A percentile compares a stretch with the other conserved stretches of the same genome.
Conservation (phyloP, 73 alveolate species). For the Paramecium primaurelia region DNA sequence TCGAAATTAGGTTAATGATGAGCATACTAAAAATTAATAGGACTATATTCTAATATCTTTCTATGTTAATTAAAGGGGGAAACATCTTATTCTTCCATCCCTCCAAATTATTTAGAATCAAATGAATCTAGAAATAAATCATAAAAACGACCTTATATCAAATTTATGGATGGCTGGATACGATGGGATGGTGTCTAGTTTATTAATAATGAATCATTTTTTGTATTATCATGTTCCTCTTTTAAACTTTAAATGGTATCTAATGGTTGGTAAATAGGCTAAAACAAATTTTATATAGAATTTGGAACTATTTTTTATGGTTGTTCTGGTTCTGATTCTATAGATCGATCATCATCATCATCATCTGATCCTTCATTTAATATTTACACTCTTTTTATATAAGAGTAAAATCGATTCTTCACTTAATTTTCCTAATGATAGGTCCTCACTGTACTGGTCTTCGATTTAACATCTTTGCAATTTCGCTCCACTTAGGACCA, state of each 20-base stretch:
- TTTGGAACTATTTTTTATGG: neutral
- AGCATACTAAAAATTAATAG: neutral
- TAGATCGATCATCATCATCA: neutral
- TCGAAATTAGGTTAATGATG: neutral
- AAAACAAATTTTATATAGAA: neutral
- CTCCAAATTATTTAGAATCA: neutral
- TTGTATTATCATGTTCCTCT: neutral
- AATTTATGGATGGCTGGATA: neutral
- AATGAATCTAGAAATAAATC: neutral
- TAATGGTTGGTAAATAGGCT: neutral
- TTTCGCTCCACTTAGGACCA: constrained; percentile 53
- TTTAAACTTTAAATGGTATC: constrained; percentile 20
- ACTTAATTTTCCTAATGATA: constrained; percentile 40
- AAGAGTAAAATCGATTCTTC: constrained; percentile 44
- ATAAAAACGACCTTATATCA: neutral
- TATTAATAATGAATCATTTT: neutral
- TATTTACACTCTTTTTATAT: neutral
- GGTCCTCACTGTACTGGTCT: constrained; percentile 43
- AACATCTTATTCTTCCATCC: neutral
- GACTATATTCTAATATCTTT: neutral
- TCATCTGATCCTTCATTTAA: neutral
- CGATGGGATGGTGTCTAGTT: neutral
- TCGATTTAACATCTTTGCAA: neutral
- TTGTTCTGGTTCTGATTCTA: neutral
- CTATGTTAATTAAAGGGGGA: neutral